Percentiles rank a stretch among this genome's conserved stretches.
Conservation (phyloP, 768 basidiomycete species). For the Amanita thiersii region DNA sequence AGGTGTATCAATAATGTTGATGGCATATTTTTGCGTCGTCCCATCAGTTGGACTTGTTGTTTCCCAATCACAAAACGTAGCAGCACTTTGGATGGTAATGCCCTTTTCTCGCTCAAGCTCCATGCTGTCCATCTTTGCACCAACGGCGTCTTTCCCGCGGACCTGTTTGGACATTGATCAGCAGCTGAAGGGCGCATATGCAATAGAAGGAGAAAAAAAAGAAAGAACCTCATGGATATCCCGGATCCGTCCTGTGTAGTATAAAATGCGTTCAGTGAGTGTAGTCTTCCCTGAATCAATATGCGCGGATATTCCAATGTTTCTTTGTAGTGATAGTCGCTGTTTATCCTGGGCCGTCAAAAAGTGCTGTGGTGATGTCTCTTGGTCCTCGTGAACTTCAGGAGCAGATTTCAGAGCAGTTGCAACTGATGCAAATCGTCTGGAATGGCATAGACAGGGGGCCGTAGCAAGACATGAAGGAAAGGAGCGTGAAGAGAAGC, state of each 20-base stretch:
- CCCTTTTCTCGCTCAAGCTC: constrained; percentile 98
- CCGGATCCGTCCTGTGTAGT: constrained; percentile 91
- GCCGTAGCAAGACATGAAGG: not conserved
- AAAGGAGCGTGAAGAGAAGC: constrained; percentile 9
- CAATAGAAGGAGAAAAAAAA: not conserved
- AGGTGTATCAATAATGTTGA: constrained; percentile 99
- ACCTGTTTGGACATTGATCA: constrained; percentile 45
- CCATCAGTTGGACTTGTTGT: constrained; percentile 50
- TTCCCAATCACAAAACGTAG: constrained; percentile 97
- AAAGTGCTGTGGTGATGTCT: constrained; percentile 27
- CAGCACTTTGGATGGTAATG: constrained; percentile 98
- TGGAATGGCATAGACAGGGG: constrained; percentile 8
- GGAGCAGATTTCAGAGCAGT: constrained; percentile 30
- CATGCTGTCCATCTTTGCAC: constrained; percentile 99
- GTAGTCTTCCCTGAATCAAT: constrained; percentile 99
- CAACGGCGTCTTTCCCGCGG: constrained; percentile 89
- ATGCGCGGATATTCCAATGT: constrained; percentile 94
- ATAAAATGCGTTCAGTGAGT: constrained; percentile 90
- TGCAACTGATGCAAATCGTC: constrained; percentile 36
- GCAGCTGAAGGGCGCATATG: constrained; percentile 7
- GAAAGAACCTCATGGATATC: constrained; percentile 90
- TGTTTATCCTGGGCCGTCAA: constrained; percentile 59
- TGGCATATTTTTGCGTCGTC: constrained; percentile 74
- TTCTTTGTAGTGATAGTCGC: constrained; percentile 72
- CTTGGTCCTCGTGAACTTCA: constrained; percentile 12